These are phyloP conservation scores for Actinomortierella ambigua DNA, from an alignment of 371 early-diverging fungal species.

Conservation along the genomic window DNA sequence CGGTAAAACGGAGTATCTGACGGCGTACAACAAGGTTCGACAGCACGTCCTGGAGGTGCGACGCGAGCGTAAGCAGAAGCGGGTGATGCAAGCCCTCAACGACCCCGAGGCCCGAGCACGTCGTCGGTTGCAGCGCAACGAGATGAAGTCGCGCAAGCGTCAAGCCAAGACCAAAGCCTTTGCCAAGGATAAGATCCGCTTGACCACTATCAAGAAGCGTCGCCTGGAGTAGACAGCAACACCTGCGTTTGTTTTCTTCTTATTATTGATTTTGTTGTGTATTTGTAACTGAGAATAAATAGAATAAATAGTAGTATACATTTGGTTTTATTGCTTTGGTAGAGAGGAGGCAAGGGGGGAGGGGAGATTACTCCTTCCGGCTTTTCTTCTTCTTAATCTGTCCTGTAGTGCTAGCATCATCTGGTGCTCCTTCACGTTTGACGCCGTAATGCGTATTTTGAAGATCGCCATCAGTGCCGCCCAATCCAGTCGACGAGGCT, in stretches of 20 bases:
- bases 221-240: conserved; percentile 18
- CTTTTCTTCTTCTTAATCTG: conserved; percentile 44
- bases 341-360: background rate
- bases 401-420: conserved; percentile 23
- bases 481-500: background rate
- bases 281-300: too few species aligned
- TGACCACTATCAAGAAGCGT: conserved; percentile 48
- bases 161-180: conserved; percentile 65
- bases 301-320: conserved; percentile 1
- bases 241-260: too few species aligned
- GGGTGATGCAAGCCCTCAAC: conserved; percentile 70
- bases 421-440: conserved; percentile 40
- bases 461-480: background rate
- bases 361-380: conserved; percentile 21
- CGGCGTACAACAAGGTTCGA: conserved; percentile 75
- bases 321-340: background rate
- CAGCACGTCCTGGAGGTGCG: conserved; percentile 63
- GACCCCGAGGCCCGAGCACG: conserved; percentile 72
- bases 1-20: conserved; percentile 77
- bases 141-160: conserved; percentile 61
- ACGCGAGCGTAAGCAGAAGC: conserved; percentile 67
- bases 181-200: conserved; percentile 49
- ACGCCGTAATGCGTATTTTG: conserved; percentile 24
- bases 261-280: too few species aligned
- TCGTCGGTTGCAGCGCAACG: conserved; percentile 68